Conservation (phyloP, 2,329 filamentous ascomycete genomes). For the Fusarium anthophilum region DNA sequence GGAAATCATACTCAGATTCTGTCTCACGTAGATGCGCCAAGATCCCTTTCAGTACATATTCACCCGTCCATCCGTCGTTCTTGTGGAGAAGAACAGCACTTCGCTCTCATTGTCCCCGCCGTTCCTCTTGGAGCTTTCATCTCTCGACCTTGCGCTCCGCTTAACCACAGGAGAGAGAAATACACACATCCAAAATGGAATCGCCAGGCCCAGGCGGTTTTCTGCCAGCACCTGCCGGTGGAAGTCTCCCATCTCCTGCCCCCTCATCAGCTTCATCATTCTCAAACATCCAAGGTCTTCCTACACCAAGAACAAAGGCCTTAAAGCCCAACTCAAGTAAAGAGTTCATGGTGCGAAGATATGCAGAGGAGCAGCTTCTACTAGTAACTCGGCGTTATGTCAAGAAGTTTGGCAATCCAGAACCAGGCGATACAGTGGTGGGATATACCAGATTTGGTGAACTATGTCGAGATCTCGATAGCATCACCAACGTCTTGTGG, state of each 20-base stretch:
- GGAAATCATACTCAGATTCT: not conserved
- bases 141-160: not conserved
- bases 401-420: conserved; percentile 63
- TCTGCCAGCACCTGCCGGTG: conserved; percentile 51
- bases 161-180: not conserved
- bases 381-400: conserved; percentile 67
- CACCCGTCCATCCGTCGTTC: not conserved
- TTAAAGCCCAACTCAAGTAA: conserved; percentile 66
- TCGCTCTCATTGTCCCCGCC: not conserved
- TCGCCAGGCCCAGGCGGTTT: conserved; percentile 59
- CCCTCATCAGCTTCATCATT: conserved; percentile 59
- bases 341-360: conserved; percentile 68
- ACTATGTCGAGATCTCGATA: conserved; percentile 77
- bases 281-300: conserved; percentile 54
- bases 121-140: not conserved
- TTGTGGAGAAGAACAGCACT: not conserved
- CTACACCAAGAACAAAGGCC: conserved; percentile 63
- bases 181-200: not conserved
- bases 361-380: conserved; percentile 62
- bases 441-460: conserved; percentile 72
- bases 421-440: conserved; percentile 57
- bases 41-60: not conserved
- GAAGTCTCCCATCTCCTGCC: conserved; percentile 63
- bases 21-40: not conserved
- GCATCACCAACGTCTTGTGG: conserved; percentile 84